A percentile compares a stretch with the other conserved stretches of the same genome.
These are phyloP conservation scores for Arthrinium puccinioides DNA, from an alignment of 2,329 filamentous ascomycete genomes.

Conservation along the genomic window DNA sequence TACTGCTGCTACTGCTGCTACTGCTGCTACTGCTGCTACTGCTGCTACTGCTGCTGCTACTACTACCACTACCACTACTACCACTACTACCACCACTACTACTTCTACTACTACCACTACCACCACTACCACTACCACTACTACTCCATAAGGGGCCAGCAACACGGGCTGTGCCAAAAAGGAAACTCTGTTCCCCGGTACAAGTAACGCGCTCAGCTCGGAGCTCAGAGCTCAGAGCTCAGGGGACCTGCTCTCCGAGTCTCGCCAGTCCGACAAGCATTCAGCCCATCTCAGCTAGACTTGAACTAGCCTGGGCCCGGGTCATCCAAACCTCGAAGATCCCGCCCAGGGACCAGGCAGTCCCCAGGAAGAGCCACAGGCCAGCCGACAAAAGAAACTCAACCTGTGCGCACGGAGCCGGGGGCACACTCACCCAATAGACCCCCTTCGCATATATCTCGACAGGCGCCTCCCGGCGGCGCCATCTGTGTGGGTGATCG, in stretches of 20 bases:
- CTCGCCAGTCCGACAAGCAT: slow-evolving; percentile 8
- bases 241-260: slow-evolving; percentile 5
- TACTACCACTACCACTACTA: no score
- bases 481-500: slow-evolving; percentile 21
- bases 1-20: no score
- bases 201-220: neutral
- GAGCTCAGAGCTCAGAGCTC: neutral
- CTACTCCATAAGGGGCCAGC: neutral
- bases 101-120: no score
- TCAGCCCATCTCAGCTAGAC: slow-evolving; percentile 8
- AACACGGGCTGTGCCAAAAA: slow-evolving; percentile 3
- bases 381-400: slow-evolving; percentile 7
- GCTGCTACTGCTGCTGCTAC: no score
- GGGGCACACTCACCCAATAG: slow-evolving; percentile 15
- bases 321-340: slow-evolving; percentile 5
- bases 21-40: no score
- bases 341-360: slow-evolving; percentile 6
- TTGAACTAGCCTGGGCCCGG: slow-evolving; percentile 5
- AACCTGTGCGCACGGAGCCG: slow-evolving; percentile 3
- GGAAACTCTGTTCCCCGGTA: slow-evolving; percentile 3
- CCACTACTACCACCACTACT: no score
- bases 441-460: slow-evolving; percentile 22
- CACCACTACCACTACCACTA: no score
- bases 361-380: slow-evolving; percentile 1
- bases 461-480: slow-evolving; percentile 25